Conservation (phyloP, 768 basidiomycete genomes). For the Lactifluus hygrophoroides region DNA sequence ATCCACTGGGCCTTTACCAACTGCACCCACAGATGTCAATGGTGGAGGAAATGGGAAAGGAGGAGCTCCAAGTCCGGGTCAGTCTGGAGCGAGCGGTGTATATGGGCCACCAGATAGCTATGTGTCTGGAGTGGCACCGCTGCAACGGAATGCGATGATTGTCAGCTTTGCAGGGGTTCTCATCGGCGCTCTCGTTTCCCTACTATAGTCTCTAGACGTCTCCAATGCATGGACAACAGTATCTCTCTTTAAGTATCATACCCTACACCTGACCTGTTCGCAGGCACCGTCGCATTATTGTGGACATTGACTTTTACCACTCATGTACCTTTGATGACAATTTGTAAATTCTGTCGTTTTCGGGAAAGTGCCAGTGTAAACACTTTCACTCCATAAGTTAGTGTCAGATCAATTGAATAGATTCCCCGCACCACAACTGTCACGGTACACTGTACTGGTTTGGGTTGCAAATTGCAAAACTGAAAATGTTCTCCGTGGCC, state of each 20-base stretch:
- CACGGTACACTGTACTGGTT: no score
- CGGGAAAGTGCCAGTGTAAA: no score
- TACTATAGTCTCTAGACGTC: conserved; percentile 7
- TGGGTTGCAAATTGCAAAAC: no score
- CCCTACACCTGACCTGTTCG: background rate
- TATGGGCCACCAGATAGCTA: conserved; percentile 65
- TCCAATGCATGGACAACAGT: conserved; percentile 2
- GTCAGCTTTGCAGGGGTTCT: conserved; percentile 38
- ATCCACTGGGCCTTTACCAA: conserved; percentile 41
- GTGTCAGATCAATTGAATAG: background rate
- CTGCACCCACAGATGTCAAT: conserved; percentile 46
- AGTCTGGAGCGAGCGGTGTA: conserved; percentile 34
- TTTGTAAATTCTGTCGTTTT: no score
- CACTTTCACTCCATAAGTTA: no score
- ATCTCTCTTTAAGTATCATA: background rate
- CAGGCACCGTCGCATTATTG: background rate
- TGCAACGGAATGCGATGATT: conserved; percentile 38
- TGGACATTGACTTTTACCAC: conserved; percentile 2
- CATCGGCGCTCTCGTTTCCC: conserved; percentile 17
- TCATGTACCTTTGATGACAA: background rate
- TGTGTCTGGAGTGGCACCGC: conserved; percentile 45
- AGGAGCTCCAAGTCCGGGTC: conserved; percentile 57
- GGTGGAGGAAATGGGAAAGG: conserved; percentile 39
- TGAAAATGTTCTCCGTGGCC: no score
- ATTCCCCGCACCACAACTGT: background rate